phyloP scores from a whole-genome alignment of 305 asterid genomes.

The Ajuga reptans region DNA sequence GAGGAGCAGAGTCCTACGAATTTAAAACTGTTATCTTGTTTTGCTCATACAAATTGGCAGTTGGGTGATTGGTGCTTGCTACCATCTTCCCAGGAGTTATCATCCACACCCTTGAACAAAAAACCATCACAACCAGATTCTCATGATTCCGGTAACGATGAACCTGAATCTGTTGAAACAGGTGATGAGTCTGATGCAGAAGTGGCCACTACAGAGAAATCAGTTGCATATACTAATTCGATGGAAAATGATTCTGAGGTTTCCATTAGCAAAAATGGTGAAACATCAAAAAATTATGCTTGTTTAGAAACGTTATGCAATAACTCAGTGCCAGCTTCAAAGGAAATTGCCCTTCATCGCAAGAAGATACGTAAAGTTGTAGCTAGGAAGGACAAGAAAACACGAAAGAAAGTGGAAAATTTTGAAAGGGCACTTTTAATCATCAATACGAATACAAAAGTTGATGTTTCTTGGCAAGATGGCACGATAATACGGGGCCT shows the following conservation, averaged over 20 bases:
- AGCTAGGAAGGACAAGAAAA: conserved; percentile 68
- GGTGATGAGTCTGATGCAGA: conserved; percentile 62
- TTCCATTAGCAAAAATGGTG: conserved; percentile 24
- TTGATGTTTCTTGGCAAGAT: conserved; percentile 91
- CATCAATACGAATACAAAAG: conserved; percentile 57
- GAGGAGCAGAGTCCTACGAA: conserved; percentile 84
- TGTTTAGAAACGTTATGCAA: conserved; percentile 37
- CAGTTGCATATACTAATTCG: conserved; percentile 6
- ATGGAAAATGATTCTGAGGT: conserved; percentile 16
- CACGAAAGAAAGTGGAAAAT: conserved; percentile 68
- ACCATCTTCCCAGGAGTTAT: conserved; percentile 35
- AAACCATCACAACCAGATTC: conserved; percentile 40
- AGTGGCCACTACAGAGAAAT: conserved; percentile 25
- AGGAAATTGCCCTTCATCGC: conserved; percentile 53
- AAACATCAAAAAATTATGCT: conserved; percentile 29
- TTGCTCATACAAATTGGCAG: conserved; percentile 87
- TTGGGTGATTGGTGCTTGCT: conserved; percentile 95
- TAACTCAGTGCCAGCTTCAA: conserved; percentile 45
- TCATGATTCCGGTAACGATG: conserved; percentile 40
- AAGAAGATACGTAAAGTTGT: conserved; percentile 79
- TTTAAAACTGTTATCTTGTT: conserved; percentile 75
- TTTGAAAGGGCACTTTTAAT: conserved; percentile 77
- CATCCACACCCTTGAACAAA: conserved; percentile 35
- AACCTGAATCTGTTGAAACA: conserved; percentile 55
- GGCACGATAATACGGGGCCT: conserved; percentile 51